Evolutionary conservation across 129 eudicot species (phyloP).

Genomic region (Escallonia herrerae): DNA sequence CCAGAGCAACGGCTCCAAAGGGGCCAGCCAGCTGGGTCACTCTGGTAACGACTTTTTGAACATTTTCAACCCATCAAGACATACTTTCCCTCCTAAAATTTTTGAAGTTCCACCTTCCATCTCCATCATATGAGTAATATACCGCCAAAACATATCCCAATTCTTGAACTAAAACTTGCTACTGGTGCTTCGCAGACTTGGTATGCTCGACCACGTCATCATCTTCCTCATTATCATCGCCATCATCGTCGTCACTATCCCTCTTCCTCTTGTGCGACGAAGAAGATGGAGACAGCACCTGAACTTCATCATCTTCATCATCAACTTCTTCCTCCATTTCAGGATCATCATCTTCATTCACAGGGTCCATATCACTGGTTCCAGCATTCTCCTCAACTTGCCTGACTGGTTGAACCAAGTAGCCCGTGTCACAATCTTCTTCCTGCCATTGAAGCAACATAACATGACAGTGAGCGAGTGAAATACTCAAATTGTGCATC

Average conservation of each 20-base stretch:
- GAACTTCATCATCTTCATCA: constrained; percentile 46
- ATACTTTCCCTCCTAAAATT: constrained; percentile 24
- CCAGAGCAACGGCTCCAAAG: constrained; percentile 23
- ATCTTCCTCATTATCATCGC: constrained; percentile 20
- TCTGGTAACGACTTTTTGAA: constrained; percentile 46
- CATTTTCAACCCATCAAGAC: constrained; percentile 24
- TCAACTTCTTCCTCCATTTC: constrained; percentile 49
- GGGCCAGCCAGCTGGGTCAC: constrained; percentile 15
- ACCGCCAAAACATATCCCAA: not conserved
- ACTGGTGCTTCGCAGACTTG: constrained; percentile 53
- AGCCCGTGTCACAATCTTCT: constrained; percentile 70
- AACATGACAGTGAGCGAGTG: no score
- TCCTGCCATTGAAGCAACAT: constrained; percentile 48
- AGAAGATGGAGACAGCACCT: constrained; percentile 39
- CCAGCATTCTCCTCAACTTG: constrained; percentile 43
- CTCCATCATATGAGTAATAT: not conserved
- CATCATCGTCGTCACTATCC: constrained; percentile 25
- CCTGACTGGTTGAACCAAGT: constrained; percentile 77
- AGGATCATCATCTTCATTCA: constrained; percentile 34
- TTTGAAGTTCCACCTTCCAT: not conserved
- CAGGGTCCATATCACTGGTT: constrained; percentile 41
- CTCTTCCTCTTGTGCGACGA: constrained; percentile 55
- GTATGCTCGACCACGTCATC: constrained; percentile 24
- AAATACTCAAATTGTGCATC: no score
- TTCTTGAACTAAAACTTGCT: not conserved